A percentile compares a stretch with the other conserved stretches of the same genome.
These are phyloP conservation scores for Magnolia sinica DNA, from an alignment of 164 flowering plant species.

Conservation along the genomic window DNA sequence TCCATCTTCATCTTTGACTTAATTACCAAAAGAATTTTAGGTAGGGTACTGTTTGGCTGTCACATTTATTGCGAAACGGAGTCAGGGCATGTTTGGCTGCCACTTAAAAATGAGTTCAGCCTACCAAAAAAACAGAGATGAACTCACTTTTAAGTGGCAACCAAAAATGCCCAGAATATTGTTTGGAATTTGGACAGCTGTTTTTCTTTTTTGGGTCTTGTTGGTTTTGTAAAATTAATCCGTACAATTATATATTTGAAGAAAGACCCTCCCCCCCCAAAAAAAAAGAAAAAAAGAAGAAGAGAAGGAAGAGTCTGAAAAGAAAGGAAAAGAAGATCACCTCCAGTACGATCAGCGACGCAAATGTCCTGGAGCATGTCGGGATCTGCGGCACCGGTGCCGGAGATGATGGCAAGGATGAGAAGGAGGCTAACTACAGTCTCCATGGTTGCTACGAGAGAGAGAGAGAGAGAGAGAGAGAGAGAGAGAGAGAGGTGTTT, in stretches of 20 bases:
- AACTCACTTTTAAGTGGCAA: too few species aligned
- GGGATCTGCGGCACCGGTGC: conserved; percentile 40
- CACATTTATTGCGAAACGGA: too few species aligned
- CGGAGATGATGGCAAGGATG: conserved; percentile 16
- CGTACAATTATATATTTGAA: background rate
- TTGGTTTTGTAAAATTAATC: background rate
- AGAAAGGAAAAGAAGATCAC: conserved; percentile 19
- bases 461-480: background rate
- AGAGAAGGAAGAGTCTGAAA: background rate
- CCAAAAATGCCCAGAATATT: too few species aligned
- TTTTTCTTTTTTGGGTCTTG: too few species aligned
- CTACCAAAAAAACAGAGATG: too few species aligned
- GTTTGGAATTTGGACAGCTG: background rate
- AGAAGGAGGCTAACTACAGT: conserved; percentile 2
- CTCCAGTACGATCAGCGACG: conserved; percentile 55
- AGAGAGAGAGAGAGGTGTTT: background rate
- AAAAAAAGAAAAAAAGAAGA: too few species aligned
- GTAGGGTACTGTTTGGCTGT: too few species aligned
- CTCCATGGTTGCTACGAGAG: background rate
- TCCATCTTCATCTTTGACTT: too few species aligned
- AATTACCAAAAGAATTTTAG: too few species aligned
- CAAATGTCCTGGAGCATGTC: conserved; percentile 65
- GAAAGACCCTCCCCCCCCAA: too few species aligned
- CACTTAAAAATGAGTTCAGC: too few species aligned
- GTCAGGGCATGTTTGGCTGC: too few species aligned